phyloP scores from a whole-genome alignment of 176 grass and related monocot species.

The Miscanthus lutarioriparius region DNA sequence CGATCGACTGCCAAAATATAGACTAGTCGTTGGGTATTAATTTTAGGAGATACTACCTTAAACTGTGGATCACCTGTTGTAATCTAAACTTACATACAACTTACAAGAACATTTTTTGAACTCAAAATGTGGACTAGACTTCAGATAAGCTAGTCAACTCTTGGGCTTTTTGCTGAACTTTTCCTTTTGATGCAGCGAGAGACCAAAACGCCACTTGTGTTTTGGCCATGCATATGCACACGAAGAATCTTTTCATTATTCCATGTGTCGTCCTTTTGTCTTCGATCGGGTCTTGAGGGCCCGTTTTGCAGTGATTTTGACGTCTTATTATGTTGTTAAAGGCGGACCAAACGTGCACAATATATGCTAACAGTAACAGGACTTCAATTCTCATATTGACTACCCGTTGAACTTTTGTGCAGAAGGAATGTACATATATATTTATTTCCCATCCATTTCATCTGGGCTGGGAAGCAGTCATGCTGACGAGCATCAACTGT shows the following conservation, averaged over 20 bases:
- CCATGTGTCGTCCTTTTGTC: neutral
- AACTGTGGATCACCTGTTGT: neutral
- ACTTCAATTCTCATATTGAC: conserved; percentile 11
- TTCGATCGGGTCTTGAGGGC: neutral
- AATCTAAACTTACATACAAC: neutral
- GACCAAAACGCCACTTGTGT: neutral
- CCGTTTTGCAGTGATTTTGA: neutral
- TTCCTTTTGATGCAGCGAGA: neutral
- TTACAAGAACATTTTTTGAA: neutral
- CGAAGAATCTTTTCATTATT: conserved; percentile 13
- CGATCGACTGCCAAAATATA: conserved; percentile 2
- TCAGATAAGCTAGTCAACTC: conserved; percentile 22
- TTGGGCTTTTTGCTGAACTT: neutral
- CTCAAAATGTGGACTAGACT: neutral
- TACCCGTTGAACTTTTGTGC: conserved; percentile 20
- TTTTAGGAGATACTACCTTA: conserved; percentile 12
- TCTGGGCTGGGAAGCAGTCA: neutral
- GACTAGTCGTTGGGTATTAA: neutral
- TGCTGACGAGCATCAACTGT: neutral
- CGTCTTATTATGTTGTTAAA: neutral
- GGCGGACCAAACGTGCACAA: neutral
- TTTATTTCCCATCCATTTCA: neutral
- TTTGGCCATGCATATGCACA: neutral
- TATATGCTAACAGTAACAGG: neutral
- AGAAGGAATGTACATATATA: neutral